Conservation (phyloP, 768 basidiomycete genomes). For the Sporobolomyces phaffii region DNA sequence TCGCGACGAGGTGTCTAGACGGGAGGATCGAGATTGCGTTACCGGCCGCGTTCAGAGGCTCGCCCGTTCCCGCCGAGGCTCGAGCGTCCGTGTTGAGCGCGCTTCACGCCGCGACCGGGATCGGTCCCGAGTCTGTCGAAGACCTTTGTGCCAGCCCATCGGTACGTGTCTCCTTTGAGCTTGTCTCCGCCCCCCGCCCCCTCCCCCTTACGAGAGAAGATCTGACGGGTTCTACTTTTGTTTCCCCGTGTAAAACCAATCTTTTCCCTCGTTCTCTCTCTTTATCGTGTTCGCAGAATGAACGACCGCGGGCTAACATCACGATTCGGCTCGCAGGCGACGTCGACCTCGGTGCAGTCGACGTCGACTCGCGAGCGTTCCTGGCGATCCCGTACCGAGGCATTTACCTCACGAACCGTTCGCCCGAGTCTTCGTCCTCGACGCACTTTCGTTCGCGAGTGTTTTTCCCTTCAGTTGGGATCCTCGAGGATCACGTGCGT, state of each 20-base stretch:
- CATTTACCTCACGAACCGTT: constrained; percentile 3
- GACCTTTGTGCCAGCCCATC: neutral
- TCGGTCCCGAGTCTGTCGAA: neutral
- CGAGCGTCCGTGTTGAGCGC: neutral
- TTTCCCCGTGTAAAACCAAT: too few species aligned
- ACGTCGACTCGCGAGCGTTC: neutral
- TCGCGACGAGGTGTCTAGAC: neutral
- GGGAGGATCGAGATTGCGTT: constrained; percentile 3
- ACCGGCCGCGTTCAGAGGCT: neutral
- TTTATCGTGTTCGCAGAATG: neutral
- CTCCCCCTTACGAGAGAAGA: too few species aligned
- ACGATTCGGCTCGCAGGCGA: neutral
- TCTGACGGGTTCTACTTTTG: too few species aligned
- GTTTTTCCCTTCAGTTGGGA: neutral
- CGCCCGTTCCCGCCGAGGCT: neutral
- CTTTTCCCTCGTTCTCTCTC: too few species aligned
- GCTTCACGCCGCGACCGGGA: neutral
- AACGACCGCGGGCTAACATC: neutral
- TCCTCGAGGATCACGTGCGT: constrained; percentile 4
- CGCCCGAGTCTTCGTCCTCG: neutral
- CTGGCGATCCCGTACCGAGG: constrained; percentile 1
- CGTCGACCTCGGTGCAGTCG: constrained; percentile 1
- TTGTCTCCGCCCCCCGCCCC: too few species aligned
- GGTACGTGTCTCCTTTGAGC: neutral
- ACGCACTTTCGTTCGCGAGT: neutral